Conservation (phyloP, 352 stramenopile genomes). For the Phytophthora quininea region DNA sequence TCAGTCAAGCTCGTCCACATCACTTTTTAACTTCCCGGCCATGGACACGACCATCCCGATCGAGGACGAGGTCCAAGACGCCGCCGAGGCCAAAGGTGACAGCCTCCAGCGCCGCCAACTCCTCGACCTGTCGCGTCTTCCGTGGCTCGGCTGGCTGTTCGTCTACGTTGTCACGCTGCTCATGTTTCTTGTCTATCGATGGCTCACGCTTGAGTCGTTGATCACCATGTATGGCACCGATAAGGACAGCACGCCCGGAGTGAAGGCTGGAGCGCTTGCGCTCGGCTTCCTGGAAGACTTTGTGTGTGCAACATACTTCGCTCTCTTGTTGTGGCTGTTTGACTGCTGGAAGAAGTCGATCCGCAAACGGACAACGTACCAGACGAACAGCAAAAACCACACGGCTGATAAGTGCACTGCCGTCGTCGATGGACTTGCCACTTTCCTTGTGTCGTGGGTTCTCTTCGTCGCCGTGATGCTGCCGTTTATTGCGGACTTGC, state of each 20-base stretch:
- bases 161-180: conserved; percentile 32
- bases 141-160: conserved; percentile 44
- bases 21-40: no score
- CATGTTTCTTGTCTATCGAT: conserved; percentile 42
- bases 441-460: conserved; percentile 33
- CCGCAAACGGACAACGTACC: not conserved
- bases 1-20: no score
- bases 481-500: conserved; percentile 36
- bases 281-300: conserved; percentile 53
- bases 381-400: not conserved
- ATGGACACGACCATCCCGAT: no score
- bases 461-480: conserved; percentile 28
- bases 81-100: no score
- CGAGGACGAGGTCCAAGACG: no score
- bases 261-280: conserved; percentile 22
- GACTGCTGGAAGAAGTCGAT: conserved; percentile 1
- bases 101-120: not conserved
- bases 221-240: conserved; percentile 32
- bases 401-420: no score
- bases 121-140: conserved; percentile 3
- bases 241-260: conserved; percentile 21
- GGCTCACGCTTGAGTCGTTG: conserved; percentile 23
- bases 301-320: conserved; percentile 37
- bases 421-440: not conserved
- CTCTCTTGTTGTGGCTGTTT: conserved; percentile 22